Evolutionary conservation across 1,284 basidiomycete genomes (phyloP), one percentile per base, ranked within the genome.

Genomic region (Melampsora americana): DNA sequence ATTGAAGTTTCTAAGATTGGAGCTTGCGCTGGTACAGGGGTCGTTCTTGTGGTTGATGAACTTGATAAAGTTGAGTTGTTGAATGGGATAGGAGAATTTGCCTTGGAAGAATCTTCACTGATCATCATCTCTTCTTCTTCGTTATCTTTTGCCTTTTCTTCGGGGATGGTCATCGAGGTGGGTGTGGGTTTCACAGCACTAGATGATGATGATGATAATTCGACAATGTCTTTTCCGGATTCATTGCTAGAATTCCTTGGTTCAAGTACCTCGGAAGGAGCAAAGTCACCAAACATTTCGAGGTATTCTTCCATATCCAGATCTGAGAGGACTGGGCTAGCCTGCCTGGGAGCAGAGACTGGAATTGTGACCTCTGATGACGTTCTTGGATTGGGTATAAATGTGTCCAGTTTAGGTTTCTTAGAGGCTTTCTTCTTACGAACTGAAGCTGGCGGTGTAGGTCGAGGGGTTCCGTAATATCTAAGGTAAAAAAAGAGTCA

Each of bases 271-370:
- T 28, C 61, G n/a, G 61, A 12, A 12, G 30, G 35, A 64, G 18
- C 11, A 4, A 64, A 11, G 11, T 64, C 61, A n/a, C 61, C 61
- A 64, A 64, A 64, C 35, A 64, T 30, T 64, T 64, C 61, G n/a
- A 32, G n/a, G 62, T 72, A 72, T 35, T 72, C 70, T 26, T 72
- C 70, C 59, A 72, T 72, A 28, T 72, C 70, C 44, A 72, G 39
- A 53, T 65, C 61, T 14, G 70, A 72, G 64, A 28, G 16, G 26
- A 65, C 62, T 46, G 70, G 48, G 20, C 61, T 72, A 50, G 70
- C 12, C 11, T n/a, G 61, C 2, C 60, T 7, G 4, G 69, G 16
- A 28, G 60, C 44, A n/a, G 26, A n/a, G n/a, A 16, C 18, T 11
- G 6, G n/a, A 16, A 28, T 46, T 28, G 69, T 14, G 5, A 5